Evolutionary conservation across 169 alveolate species (phyloP).

Genomic region (Eimeria praecox): DNA sequence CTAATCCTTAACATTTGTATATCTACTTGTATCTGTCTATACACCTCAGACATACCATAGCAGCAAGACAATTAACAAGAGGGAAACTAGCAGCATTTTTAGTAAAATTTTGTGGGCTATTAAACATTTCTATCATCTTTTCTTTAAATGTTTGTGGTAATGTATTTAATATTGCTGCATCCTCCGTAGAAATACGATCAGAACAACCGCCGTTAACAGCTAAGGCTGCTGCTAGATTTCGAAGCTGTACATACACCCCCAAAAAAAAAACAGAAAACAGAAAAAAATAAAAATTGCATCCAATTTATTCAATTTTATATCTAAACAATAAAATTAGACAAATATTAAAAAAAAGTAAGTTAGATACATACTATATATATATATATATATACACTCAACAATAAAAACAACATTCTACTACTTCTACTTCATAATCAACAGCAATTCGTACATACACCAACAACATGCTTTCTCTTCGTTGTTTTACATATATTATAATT

Average conservation of each 20-base stretch:
- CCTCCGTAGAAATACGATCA: conserved; percentile 24
- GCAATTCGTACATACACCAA: too few relatives aligned
- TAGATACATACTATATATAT: background rate
- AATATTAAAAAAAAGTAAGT: too few relatives aligned
- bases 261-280: background rate
- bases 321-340: background rate
- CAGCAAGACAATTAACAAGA: conserved; percentile 30
- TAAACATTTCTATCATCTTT: background rate
- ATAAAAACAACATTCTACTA: too few relatives aligned
- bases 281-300: too few relatives aligned
- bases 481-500: too few relatives aligned
- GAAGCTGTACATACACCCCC: background rate
- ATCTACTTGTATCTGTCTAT: too few relatives aligned
- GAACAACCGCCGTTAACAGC: background rate
- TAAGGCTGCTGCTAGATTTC: background rate
- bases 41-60: conserved; percentile 15
- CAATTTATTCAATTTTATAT: background rate
- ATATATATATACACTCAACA: too few relatives aligned
- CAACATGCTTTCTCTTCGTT: too few relatives aligned
- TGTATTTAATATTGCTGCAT: background rate
- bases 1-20: too few relatives aligned
- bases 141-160: conserved; percentile 53
- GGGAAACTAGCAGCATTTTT: conserved; percentile 40
- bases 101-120: conserved; percentile 30
- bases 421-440: too few relatives aligned